Percentiles rank a stretch among this genome's conserved stretches.
Conservation (phyloP, 345 rosid species). For the Salix brachista region DNA sequence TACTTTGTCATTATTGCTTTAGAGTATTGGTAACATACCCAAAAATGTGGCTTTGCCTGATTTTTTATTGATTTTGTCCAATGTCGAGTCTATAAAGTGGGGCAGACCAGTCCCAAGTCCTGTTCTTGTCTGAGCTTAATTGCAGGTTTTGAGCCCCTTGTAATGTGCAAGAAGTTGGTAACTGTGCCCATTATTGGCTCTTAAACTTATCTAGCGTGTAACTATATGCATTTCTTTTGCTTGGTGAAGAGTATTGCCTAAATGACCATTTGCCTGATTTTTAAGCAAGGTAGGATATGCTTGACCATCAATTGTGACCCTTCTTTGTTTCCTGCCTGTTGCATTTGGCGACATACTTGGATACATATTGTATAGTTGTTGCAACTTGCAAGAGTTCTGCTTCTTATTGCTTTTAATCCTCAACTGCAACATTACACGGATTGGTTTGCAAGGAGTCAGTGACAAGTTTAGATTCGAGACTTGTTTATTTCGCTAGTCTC, state of each 20-base stretch:
- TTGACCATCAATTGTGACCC: neutral
- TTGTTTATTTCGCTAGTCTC: neutral
- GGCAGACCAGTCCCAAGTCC: neutral
- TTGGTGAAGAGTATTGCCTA: neutral
- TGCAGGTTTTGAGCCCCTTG: neutral
- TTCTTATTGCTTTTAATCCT: neutral
- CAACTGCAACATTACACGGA: neutral
- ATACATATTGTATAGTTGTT: neutral
- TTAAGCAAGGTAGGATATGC: neutral
- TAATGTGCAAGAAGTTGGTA: neutral
- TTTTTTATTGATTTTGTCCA: neutral
- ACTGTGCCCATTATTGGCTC: neutral
- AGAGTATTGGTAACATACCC: neutral
- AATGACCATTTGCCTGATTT: neutral
- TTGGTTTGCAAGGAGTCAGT: neutral
- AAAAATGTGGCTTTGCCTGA: neutral
- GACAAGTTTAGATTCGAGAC: neutral
- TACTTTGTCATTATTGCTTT: neutral
- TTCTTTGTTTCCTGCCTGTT: neutral
- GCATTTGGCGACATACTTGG: neutral
- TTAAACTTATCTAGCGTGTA: neutral
- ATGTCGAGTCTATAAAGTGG: neutral
- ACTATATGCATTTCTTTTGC: neutral
- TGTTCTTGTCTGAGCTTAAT: neutral
- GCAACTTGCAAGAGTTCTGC: neutral